Evolutionary conservation across 306 rosid genomes (phyloP), one percentile per base, ranked within the genome.

Genomic region (Lablab purpureus): DNA sequence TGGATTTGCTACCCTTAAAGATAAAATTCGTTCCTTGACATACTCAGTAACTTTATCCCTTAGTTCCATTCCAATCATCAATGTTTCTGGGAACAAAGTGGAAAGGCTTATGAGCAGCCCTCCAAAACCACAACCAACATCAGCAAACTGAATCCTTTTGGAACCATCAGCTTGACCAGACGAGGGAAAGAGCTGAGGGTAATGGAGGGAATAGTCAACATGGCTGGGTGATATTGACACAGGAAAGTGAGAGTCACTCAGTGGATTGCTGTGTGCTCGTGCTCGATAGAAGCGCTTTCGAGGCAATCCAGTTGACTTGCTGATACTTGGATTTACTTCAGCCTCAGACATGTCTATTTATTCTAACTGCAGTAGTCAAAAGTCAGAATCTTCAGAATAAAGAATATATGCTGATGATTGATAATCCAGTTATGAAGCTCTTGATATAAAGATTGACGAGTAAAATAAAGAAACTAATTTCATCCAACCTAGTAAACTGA

Each of bases 11-110:
- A 59, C 75, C 84, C 99, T 90, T 54, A 91, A 59, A 50, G 96
- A 97, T 85, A 17, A 75, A 66, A 95, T 87, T 30, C 99, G 85
- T 80, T 95, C 99, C 88, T 95, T 95, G 73, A 95, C 99, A 64
- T 91, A 91, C 88, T 95, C 99, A 0, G 92, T 84, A 68, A 95
- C 97, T 84, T 93, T 95, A 70, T 95, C 99, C 80, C 96, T 79
- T 46, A 95, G 98, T 84, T 95, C 99, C 98, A 95, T 95, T 52
- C 99, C 99, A 58, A 91, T 89, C 97, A 95, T 95, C 83, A 93
- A 79, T 59, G 89, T 89, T 69, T 90, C 90, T 0, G 98, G 99
- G 87, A 92, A 93, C 71, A 95, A 82, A 34, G 93, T 90, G 10
- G 99, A 82, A 52, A 95, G 97, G 76, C 97, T 89, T 66, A 95